phyloP scores from a whole-genome alignment of 2,329 filamentous ascomycete species.

The Diplocarpon rosae region DNA sequence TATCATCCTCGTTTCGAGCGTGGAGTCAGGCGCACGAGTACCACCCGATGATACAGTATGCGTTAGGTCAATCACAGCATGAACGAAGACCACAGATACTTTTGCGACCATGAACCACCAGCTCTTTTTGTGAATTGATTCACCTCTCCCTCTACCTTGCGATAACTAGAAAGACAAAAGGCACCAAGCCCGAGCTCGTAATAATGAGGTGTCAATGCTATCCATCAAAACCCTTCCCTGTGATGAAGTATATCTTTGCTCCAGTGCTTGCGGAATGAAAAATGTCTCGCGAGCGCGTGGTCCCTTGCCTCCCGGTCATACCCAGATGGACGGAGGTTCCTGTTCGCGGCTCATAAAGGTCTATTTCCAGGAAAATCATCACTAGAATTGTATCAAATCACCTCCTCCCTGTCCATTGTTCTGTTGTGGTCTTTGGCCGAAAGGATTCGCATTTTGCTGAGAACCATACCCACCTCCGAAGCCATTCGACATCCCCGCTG shows the following conservation, averaged over 20 bases:
- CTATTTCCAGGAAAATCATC: background rate
- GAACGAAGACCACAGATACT: too few species aligned
- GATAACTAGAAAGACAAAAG: background rate
- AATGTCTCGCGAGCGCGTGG: conserved; percentile 6
- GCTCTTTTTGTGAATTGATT: background rate
- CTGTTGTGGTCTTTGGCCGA: conserved; percentile 38
- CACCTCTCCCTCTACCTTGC: background rate
- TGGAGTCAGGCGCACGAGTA: conserved; percentile 1
- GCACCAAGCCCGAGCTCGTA: background rate
- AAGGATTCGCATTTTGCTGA: conserved; percentile 38
- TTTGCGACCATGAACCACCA: too few species aligned
- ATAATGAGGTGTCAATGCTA: background rate
- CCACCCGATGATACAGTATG: too few species aligned
- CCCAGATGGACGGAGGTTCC: conserved; percentile 7
- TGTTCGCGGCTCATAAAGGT: background rate
- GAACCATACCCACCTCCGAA: conserved; percentile 32
- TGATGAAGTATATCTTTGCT: conserved; percentile 15
- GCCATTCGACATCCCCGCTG: conserved; percentile 42
- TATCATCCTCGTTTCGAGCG: background rate
- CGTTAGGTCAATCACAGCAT: too few species aligned
- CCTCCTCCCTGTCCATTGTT: conserved; percentile 28
- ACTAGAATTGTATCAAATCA: conserved; percentile 27
- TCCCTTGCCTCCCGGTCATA: conserved; percentile 5
- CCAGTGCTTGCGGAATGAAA: conserved; percentile 14
- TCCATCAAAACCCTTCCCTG: conserved; percentile 7